Percentiles rank a stretch among this genome's conserved stretches.
These are phyloP conservation scores for Curvularia spicifera DNA, from an alignment of 2,329 filamentous ascomycete species.

Conservation along the genomic window DNA sequence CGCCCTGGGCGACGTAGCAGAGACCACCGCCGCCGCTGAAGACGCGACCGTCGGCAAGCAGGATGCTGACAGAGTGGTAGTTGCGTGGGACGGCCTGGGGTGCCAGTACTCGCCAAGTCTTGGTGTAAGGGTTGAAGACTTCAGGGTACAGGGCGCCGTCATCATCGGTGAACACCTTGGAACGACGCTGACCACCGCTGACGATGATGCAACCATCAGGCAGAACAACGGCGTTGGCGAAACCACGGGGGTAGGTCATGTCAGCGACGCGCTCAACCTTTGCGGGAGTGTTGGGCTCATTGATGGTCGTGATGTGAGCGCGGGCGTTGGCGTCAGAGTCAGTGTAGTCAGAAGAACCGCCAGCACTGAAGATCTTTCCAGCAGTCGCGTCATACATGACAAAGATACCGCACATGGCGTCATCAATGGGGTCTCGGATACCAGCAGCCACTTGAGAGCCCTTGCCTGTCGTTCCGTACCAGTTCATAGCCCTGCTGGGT, in stretches of 20 bases:
- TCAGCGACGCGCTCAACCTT: conserved; percentile 34
- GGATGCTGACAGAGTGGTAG: conserved; percentile 35
- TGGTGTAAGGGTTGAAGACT: conserved; percentile 34
- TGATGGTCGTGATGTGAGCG: conserved; percentile 34
- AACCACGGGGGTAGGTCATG: conserved; percentile 35
- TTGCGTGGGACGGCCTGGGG: conserved; percentile 34
- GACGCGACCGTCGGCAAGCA: conserved; percentile 34
- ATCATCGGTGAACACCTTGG: conserved; percentile 32
- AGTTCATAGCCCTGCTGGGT: conserved; percentile 34
- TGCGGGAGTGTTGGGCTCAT: conserved; percentile 22
- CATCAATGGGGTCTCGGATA: conserved; percentile 25
- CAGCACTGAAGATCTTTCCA: conserved; percentile 35
- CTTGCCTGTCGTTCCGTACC: conserved; percentile 31
- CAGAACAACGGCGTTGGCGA: conserved; percentile 33
- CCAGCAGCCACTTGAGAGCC: conserved; percentile 29
- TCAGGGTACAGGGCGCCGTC: conserved; percentile 32
- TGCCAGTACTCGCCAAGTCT: conserved; percentile 32
- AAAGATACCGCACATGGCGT: conserved; percentile 35
- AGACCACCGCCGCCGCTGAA: conserved; percentile 37
- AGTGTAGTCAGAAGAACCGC: conserved; percentile 35
- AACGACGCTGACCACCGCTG: conserved; percentile 34
- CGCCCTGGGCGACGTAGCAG: conserved; percentile 26
- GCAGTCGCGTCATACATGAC: conserved; percentile 35
- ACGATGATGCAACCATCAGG: conserved; percentile 40
- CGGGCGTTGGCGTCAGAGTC: conserved; percentile 28